Percentiles rank a stretch among this genome's conserved stretches.
These are phyloP conservation scores for Hydrangea macrophylla DNA, from an alignment of 148 eudicot species.

Conservation along the genomic window DNA sequence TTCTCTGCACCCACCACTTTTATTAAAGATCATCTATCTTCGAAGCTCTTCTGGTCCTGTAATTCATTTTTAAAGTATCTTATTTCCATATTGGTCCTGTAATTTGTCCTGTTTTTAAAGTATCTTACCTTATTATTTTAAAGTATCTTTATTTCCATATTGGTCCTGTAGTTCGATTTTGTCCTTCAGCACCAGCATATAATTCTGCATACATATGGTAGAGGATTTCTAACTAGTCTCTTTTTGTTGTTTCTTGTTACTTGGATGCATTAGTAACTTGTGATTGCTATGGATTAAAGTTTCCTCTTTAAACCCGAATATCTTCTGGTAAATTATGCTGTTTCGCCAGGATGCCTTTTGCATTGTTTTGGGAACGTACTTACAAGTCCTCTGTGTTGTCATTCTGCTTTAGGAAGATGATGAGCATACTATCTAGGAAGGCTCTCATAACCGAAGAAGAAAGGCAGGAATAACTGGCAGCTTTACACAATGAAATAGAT, in stretches of 20 bases:
- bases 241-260: background rate
- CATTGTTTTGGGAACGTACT: conserved; percentile 3
- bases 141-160: too few species aligned
- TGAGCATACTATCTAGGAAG: conserved; percentile 87
- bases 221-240: background rate
- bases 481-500: conserved; percentile 76
- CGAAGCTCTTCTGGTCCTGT: too few species aligned
- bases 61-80: background rate
- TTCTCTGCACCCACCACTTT: too few species aligned
- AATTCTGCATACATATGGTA: background rate
- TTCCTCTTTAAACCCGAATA: background rate
- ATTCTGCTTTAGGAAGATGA: conserved; percentile 85
- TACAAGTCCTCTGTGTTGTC: conserved; percentile 16
- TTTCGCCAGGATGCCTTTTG: background rate
- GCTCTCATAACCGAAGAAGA: conserved; percentile 86
- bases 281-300: background rate
- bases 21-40: too few species aligned
- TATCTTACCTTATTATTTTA: too few species aligned
- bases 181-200: background rate
- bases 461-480: conserved; percentile 79
- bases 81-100: background rate
- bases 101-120: too few species aligned
- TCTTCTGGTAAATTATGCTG: background rate
- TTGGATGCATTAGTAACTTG: background rate
- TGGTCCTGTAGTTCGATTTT: too few species aligned